These are phyloP conservation scores for Didymella pinodella DNA, from an alignment of 2,329 filamentous ascomycete genomes.

Conservation along the genomic window DNA sequence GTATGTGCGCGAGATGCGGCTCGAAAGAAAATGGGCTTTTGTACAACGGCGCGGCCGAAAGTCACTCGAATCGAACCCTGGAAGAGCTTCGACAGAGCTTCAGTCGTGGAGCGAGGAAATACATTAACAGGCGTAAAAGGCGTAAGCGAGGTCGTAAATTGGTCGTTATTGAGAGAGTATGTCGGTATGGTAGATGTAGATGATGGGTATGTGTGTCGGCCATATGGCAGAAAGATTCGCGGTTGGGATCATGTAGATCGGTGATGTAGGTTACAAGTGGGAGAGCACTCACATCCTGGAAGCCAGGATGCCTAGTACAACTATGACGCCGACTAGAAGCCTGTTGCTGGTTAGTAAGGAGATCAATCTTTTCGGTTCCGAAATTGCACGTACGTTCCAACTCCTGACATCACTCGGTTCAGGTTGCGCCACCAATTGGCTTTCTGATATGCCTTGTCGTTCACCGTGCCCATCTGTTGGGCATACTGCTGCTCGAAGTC, in stretches of 20 bases:
- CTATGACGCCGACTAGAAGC: constrained; percentile 20
- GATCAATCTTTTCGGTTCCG: not conserved
- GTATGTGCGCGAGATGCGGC: constrained; percentile 31
- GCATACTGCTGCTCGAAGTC: constrained; percentile 56
- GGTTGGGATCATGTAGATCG: constrained; percentile 10
- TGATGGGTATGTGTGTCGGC: constrained; percentile 5
- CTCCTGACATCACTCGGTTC: constrained; percentile 67
- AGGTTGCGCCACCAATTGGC: constrained; percentile 71
- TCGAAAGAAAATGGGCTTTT: constrained; percentile 27
- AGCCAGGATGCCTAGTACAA: constrained; percentile 46
- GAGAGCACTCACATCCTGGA: constrained; percentile 42
- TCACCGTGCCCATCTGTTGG: constrained; percentile 54
- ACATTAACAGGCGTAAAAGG: constrained; percentile 21
- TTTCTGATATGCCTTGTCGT: constrained; percentile 63
- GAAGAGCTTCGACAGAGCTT: constrained; percentile 29
- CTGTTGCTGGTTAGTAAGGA: constrained; percentile 14
- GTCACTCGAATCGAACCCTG: constrained; percentile 31
- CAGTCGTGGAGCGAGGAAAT: constrained; percentile 19
- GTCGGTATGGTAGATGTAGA: constrained; percentile 16
- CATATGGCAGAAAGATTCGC: constrained; percentile 9
- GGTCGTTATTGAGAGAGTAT: constrained; percentile 32
- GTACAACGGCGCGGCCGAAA: constrained; percentile 35
- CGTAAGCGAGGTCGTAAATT: constrained; percentile 24
- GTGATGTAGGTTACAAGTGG: constrained; percentile 14
- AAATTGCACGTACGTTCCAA: constrained; percentile 55